A percentile compares a stretch with the other conserved stretches of the same genome.
Evolutionary conservation across 176 grass and related monocot genomes (phyloP).

Genomic region (Cenchrus fungigraminus): DNA sequence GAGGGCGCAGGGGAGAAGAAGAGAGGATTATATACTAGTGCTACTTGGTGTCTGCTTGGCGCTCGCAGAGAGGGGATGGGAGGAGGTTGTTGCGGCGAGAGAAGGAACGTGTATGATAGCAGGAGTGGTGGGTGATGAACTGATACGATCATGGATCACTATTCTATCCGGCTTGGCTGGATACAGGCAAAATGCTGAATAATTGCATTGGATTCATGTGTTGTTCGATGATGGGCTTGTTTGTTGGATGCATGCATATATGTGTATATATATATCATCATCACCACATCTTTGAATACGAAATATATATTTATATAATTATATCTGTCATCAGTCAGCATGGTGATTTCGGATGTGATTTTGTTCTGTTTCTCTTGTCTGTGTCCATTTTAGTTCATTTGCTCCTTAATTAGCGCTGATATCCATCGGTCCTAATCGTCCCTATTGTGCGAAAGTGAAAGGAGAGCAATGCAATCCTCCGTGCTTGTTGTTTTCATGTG

Average conservation of each 20-base stretch:
- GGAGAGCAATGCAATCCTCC: no score
- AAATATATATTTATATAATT: background rate
- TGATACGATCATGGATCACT: background rate
- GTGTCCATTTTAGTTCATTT: background rate
- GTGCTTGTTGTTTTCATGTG: background rate
- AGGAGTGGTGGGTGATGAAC: slow-evolving; percentile 40
- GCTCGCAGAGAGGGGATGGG: background rate
- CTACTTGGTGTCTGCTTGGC: no score
- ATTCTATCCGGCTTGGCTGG: slow-evolving; percentile 25
- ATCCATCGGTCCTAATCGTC: background rate
- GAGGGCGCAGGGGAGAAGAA: slow-evolving; percentile 22
- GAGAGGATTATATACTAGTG: slow-evolving; percentile 41
- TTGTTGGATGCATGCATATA: background rate
- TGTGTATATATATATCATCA: background rate
- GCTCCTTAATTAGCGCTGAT: background rate
- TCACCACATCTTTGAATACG: background rate
- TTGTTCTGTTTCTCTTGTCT: background rate
- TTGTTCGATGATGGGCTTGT: slow-evolving; percentile 10
- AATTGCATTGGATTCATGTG: slow-evolving; percentile 46
- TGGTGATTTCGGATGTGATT: background rate
- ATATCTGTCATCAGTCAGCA: background rate
- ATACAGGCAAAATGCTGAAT: slow-evolving; percentile 34
- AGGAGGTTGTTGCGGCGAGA: slow-evolving; percentile 24
- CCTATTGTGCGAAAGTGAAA: background rate
- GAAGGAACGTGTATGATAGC: background rate